phyloP scores from a whole-genome alignment of 1,284 basidiomycete species.

The Puccinia novopanici region DNA sequence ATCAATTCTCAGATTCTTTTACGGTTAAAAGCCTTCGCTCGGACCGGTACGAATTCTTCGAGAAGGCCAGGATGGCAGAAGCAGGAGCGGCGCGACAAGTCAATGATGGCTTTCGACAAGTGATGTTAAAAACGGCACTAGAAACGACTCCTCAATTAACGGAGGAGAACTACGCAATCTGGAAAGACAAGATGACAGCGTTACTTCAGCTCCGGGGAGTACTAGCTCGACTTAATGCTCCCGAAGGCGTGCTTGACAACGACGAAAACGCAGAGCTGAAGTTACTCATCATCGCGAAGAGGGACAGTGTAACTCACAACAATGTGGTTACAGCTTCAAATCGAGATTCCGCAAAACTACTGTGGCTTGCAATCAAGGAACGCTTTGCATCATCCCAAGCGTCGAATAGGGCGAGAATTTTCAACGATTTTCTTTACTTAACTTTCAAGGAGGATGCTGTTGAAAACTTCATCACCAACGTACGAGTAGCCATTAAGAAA shows the following conservation, averaged over 20 bases:
- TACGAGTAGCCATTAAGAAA: neutral
- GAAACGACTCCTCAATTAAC: neutral
- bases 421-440: neutral
- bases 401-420: too few species aligned
- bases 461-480: neutral
- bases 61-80: too few species aligned
- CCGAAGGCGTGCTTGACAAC: neutral
- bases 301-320: neutral
- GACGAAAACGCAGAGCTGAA: neutral
- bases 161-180: too few species aligned
- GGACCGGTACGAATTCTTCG: too few species aligned
- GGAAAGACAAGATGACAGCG: too few species aligned
- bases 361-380: neutral
- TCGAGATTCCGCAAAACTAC: neutral
- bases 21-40: too few species aligned
- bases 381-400: neutral
- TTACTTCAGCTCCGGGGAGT: neutral
- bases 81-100: neutral
- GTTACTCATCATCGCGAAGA: neutral
- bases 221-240: neutral
- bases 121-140: neutral
- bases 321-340: too few species aligned
- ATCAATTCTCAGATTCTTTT: too few species aligned
- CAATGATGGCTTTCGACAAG: too few species aligned
- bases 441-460: neutral